Percentiles rank a stretch among this genome's conserved stretches.
These are phyloP conservation scores for Carex littledalei DNA, from an alignment of 176 grass and related monocot species.

Conservation along the genomic window DNA sequence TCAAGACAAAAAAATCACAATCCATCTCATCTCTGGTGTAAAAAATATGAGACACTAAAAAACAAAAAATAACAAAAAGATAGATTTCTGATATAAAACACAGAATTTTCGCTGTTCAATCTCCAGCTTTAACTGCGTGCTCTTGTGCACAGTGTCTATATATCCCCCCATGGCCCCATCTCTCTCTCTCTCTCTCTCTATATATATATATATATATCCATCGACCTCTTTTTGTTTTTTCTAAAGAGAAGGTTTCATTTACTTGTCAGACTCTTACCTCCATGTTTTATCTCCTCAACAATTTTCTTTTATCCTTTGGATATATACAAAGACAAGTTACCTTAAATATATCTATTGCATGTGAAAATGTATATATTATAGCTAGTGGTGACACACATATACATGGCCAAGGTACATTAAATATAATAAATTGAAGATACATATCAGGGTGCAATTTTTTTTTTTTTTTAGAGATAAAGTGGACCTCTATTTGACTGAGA, in stretches of 20 bases:
- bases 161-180: slow-evolving; percentile 30
- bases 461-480: slow-evolving; percentile 2
- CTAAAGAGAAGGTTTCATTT: neutral
- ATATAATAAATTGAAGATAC: neutral
- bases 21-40: slow-evolving; percentile 17
- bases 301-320: neutral
- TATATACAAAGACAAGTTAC: neutral
- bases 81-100: neutral
- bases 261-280: neutral
- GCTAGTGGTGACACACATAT: neutral
- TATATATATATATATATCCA: neutral
- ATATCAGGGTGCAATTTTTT: neutral
- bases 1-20: slow-evolving; percentile 31
- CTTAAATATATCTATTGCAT: neutral
- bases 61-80: slow-evolving; percentile 22
- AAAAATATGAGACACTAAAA: slow-evolving; percentile 13
- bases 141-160: slow-evolving; percentile 22
- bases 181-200: slow-evolving; percentile 36
- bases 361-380: neutral
- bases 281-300: neutral
- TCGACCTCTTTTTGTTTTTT: slow-evolving; percentile 42
- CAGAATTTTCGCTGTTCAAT: slow-evolving; percentile 23
- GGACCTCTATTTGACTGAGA: slow-evolving; percentile 64
- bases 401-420: neutral
- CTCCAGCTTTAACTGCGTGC: slow-evolving; percentile 85